These are phyloP conservation scores for Lodderomyces metapsilosis DNA, from an alignment of 1,139 yeast species.

Conservation along the genomic window DNA sequence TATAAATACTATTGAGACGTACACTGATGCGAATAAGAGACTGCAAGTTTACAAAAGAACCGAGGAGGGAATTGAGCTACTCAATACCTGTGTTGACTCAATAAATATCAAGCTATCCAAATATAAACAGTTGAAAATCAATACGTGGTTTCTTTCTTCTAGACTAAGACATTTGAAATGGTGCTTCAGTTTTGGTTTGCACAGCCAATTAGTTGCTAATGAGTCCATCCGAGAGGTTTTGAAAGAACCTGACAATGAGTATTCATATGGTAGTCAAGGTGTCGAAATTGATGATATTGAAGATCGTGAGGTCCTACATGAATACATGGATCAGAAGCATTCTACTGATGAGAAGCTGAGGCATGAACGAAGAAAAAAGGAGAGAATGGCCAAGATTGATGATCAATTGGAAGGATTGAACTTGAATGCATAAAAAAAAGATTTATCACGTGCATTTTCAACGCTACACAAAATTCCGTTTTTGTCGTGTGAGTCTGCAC, in stretches of 20 bases:
- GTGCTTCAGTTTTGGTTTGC: slow-evolving; percentile 70
- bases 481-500: too few relatives aligned
- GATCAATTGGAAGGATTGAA: slow-evolving; percentile 29
- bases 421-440: slow-evolving; percentile 1
- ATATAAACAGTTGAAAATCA: slow-evolving; percentile 56
- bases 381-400: slow-evolving; percentile 32
- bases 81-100: slow-evolving; percentile 31
- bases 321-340: slow-evolving; percentile 18
- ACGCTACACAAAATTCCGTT: too few relatives aligned
- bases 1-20: slow-evolving; percentile 46
- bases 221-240: slow-evolving; percentile 43
- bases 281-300: slow-evolving; percentile 15
- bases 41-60: slow-evolving; percentile 35
- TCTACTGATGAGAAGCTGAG: slow-evolving; percentile 30
- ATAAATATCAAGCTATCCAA: slow-evolving; percentile 56
- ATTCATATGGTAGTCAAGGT: slow-evolving; percentile 25
- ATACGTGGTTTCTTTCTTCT: slow-evolving; percentile 64
- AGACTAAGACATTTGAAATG: slow-evolving; percentile 65
- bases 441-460: background rate
- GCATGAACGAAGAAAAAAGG: slow-evolving; percentile 33
- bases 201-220: slow-evolving; percentile 57
- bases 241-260: slow-evolving; percentile 39
- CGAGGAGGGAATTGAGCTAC: slow-evolving; percentile 42
- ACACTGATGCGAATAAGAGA: slow-evolving; percentile 41
- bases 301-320: slow-evolving; percentile 15